phyloP scores from a whole-genome alignment of 108 stramenopile species.

The Parietichytrium sp. region DNA sequence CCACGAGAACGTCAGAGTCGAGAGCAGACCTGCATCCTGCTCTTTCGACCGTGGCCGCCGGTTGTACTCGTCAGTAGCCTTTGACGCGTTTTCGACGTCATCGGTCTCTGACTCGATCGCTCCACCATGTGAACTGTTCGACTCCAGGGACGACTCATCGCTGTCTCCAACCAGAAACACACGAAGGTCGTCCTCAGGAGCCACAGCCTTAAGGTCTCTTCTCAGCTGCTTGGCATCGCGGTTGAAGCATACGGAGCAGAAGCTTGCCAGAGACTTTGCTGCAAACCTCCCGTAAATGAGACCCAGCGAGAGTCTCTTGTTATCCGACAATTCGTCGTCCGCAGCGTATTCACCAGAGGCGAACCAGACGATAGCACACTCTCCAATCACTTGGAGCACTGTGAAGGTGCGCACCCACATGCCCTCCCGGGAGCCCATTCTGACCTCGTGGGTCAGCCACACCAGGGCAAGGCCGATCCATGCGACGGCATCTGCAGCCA shows the following conservation, averaged over 20 bases:
- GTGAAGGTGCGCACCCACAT: background rate
- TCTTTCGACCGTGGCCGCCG: background rate
- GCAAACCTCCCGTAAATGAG: too few relatives aligned
- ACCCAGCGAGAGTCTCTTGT: background rate
- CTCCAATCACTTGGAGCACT: background rate
- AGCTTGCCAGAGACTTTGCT: background rate
- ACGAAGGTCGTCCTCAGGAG: background rate
- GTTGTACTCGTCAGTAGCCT: too few relatives aligned
- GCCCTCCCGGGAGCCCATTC: background rate
- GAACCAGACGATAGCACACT: background rate
- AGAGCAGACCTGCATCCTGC: background rate
- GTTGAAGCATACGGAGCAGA: conserved; percentile 18
- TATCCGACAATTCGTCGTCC: background rate
- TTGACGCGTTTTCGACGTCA: background rate
- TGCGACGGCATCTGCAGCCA: background rate
- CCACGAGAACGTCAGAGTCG: conserved; percentile 10
- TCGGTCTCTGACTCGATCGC: too few relatives aligned
- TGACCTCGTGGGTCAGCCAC: background rate
- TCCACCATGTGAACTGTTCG: too few relatives aligned
- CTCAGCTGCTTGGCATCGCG: background rate
- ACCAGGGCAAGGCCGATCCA: background rate
- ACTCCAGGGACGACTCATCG: background rate
- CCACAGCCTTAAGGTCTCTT: background rate
- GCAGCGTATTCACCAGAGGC: background rate
- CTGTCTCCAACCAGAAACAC: background rate